phyloP scores from a whole-genome alignment of 805 yeast genomes.

The Spathaspora sp. region DNA sequence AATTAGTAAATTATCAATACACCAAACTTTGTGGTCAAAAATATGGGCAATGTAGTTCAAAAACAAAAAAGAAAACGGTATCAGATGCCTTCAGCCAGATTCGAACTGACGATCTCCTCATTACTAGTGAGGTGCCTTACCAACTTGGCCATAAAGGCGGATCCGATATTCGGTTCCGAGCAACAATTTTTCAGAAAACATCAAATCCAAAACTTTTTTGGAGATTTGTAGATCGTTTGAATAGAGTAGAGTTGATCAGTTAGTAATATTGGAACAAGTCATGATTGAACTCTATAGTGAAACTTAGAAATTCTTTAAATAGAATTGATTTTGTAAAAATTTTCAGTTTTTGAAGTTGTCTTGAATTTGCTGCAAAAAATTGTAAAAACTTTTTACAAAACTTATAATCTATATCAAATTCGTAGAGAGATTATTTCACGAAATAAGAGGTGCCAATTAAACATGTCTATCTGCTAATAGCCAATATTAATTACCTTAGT shows the following conservation, averaged over 20 bases:
- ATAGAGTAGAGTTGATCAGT: not conserved
- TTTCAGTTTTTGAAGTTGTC: not conserved
- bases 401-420: too few species aligned
- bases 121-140: slow-evolving; percentile 41
- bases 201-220: too few species aligned
- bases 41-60: not conserved
- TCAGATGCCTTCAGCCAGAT: slow-evolving; percentile 28
- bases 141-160: slow-evolving; percentile 38
- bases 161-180: not conserved
- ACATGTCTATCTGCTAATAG: too few species aligned
- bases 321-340: not conserved
- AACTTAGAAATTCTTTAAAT: too few species aligned
- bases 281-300: not conserved
- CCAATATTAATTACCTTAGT: too few species aligned
- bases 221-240: not conserved
- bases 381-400: not conserved
- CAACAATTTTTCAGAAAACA: too few species aligned
- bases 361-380: not conserved
- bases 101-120: slow-evolving; percentile 40
- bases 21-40: not conserved
- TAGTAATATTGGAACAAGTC: not conserved
- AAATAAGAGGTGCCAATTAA: too few species aligned
- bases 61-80: slow-evolving; percentile 10
- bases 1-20: not conserved
- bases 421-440: too few species aligned